A percentile compares a stretch with the other conserved stretches of the same genome.
These are phyloP conservation scores for Aspergillus novofumigatus DNA, from an alignment of 2,329 filamentous ascomycete species.

Conservation along the genomic window DNA sequence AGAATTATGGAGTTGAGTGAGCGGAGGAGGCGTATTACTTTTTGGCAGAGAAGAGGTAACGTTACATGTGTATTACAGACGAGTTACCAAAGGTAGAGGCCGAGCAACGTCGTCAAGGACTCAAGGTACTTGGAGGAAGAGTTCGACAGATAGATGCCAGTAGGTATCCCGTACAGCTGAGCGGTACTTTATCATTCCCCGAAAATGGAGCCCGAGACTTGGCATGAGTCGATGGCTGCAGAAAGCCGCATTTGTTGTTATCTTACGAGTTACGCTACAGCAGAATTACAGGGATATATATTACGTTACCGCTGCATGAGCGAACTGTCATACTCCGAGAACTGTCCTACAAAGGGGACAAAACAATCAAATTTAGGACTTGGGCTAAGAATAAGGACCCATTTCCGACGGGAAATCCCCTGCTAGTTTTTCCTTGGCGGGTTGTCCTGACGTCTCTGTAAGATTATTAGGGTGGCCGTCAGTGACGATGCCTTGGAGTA, in stretches of 20 bases:
- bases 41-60: too few relatives aligned
- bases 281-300: not conserved
- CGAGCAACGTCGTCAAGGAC: not conserved
- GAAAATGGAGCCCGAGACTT: constrained; percentile 6
- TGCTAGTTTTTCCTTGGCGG: not conserved
- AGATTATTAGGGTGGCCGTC: too few relatives aligned
- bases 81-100: not conserved
- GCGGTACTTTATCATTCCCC: constrained; percentile 1
- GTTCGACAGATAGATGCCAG: not conserved
- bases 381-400: not conserved
- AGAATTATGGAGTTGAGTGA: not conserved
- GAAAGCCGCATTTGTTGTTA: not conserved
- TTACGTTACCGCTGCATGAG: not conserved
- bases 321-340: not conserved
- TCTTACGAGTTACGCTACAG: not conserved
- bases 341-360: not conserved
- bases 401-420: not conserved
- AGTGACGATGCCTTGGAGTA: too few relatives aligned
- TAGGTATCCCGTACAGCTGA: not conserved
- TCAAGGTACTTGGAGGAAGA: not conserved
- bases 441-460: not conserved
- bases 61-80: not conserved
- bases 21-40: not conserved
- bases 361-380: not conserved
- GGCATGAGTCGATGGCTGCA: constrained; percentile 2